Percentiles rank a stretch among this genome's conserved stretches.
phyloP scores from a whole-genome alignment of 116 monocot species.

The Cymodocea nodosa region DNA sequence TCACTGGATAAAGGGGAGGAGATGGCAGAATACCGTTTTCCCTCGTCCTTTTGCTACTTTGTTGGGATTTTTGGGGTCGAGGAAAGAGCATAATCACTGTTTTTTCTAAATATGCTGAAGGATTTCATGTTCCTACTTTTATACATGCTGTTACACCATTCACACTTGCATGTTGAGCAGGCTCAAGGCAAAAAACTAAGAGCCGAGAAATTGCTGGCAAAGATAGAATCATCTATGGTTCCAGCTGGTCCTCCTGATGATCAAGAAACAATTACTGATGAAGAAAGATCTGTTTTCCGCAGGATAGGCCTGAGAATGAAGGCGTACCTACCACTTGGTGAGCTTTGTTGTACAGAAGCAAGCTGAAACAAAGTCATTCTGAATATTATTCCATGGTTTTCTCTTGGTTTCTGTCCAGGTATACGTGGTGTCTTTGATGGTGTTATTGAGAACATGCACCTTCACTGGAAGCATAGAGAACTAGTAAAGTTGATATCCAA shows the following conservation, averaged over 20 bases:
- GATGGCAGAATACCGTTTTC: no score
- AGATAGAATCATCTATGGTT: constrained; percentile 87
- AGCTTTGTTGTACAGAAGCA: constrained; percentile 10
- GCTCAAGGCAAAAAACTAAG: constrained; percentile 69
- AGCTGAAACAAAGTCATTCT: neutral
- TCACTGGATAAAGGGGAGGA: no score
- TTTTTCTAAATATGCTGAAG: neutral
- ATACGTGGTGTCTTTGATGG: constrained; percentile 99
- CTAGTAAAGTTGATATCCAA: constrained; percentile 93
- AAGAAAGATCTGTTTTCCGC: constrained; percentile 88
- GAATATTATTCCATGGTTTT: neutral
- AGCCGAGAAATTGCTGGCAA: constrained; percentile 75
- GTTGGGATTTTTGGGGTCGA: no score
- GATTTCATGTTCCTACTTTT: neutral
- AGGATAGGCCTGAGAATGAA: constrained; percentile 93
- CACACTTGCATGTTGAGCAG: constrained; percentile 23
- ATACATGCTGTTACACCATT: neutral
- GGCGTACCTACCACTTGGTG: constrained; percentile 90
- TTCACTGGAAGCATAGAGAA: constrained; percentile 99
- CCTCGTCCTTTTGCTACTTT: no score
- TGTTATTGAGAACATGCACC: constrained; percentile 99
- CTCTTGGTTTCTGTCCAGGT: constrained; percentile 23
- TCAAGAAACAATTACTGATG: constrained; percentile 88
- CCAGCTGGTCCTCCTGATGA: constrained; percentile 87
- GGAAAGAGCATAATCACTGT: no score